Evolutionary conservation across 345 rosid species (phyloP), one percentile per base, ranked within the genome.

Genomic region (Ceriops decandra): DNA sequence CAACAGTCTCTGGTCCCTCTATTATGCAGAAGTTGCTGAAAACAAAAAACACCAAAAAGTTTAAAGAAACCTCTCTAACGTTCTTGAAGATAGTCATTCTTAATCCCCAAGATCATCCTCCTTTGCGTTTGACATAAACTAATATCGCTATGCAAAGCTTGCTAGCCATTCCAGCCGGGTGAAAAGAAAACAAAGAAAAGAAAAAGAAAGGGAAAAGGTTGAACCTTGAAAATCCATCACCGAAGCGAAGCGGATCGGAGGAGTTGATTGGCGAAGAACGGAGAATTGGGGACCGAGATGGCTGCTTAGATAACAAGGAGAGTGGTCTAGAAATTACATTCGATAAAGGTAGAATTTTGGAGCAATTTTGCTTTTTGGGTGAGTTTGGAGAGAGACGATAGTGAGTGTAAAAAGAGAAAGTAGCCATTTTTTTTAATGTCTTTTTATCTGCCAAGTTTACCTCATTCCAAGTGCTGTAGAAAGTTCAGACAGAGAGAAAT

Each of bases 1-100:
- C 90, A n/a, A 86, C 87, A 21, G 92, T 87, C 78, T 90, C 96
- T 19, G 98, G 96, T 62, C 98, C 97, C 72, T 93, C 98, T 49
- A 93, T 93, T 2, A 42, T 42, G 49, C 49, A 42, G 49, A 42
- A 42, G 49, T 42, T 42, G 62, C 98, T 90, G 84, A 57, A 1
- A 57, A 56, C 15, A 52, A 62, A n/a, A 64, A 59, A 51, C 13
- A 19, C 60, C 28, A 66, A 8, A 73, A 27, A 0, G 15, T 21
- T 19, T 19, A 2, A 36, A 31, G 1, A 38, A 13, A 15, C 49
- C 19, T 2, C 49, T 42, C 49, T 42, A 13, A 42, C 49, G 49
- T 42, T 42, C 19, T 42, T 42, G 49, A 42, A 13, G 19, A 42
- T 42, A 11, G 47, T 11, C 16, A 11, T 10, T 11, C 17, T 10